Conservation (phyloP, 2,329 filamentous ascomycete genomes). For the Aspergillus sp. region DNA sequence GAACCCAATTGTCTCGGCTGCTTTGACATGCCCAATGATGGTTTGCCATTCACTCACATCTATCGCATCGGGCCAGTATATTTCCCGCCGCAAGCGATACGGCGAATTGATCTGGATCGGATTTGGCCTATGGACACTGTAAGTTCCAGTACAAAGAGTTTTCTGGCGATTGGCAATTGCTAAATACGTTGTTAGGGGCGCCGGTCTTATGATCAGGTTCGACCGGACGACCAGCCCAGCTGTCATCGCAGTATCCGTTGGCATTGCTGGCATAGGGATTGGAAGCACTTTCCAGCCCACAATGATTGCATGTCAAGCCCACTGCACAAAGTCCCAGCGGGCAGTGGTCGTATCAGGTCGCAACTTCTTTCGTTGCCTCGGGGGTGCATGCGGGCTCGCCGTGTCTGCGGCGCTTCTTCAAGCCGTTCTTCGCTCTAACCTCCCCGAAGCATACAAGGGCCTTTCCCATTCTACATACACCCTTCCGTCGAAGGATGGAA, state of each 20-base stretch:
- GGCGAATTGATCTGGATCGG: constrained; percentile 57
- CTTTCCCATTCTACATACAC: constrained; percentile 43
- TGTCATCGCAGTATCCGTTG: constrained; percentile 52
- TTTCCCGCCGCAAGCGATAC: constrained; percentile 58
- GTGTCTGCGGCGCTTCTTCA: constrained; percentile 55
- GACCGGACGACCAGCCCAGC: constrained; percentile 45
- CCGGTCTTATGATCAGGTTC: constrained; percentile 55
- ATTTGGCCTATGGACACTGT: constrained; percentile 49
- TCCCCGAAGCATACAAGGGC: constrained; percentile 38
- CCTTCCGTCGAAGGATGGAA: constrained; percentile 26
- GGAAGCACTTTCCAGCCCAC: constrained; percentile 56
- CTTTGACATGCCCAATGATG: constrained; percentile 53
- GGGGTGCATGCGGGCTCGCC: constrained; percentile 59
- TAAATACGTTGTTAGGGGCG: constrained; percentile 34
- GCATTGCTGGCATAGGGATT: constrained; percentile 54
- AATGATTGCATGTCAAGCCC: constrained; percentile 59
- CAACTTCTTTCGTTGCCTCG: constrained; percentile 62
- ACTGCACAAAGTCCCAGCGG: constrained; percentile 56
- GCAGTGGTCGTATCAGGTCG: constrained; percentile 63
- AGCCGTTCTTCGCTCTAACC: constrained; percentile 35
- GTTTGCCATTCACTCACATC: constrained; percentile 43
- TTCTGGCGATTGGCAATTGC: no score
- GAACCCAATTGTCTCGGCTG: constrained; percentile 51
- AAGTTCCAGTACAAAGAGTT: constrained; percentile 12
- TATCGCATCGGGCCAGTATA: constrained; percentile 54